Base-by-base conservation (phyloP, 345 rosid genomes). In the Fremontodendron californicum region DNA sequence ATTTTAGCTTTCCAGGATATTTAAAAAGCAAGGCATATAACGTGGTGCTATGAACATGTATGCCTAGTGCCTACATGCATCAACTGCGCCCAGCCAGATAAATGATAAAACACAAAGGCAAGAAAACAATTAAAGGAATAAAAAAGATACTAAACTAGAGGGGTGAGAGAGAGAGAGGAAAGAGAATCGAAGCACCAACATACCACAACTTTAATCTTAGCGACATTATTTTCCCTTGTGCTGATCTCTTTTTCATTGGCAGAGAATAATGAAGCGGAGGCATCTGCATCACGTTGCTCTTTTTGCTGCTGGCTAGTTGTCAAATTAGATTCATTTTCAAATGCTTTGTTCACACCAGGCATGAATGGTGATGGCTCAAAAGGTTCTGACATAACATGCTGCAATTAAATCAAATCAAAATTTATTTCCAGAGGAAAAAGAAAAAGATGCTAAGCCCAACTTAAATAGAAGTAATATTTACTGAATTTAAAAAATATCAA, bases 381-480 rank as follows among this genome's bases (percentile, higher is more conserved):
- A 68, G 98, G 96, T 81, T 90, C 99, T 40, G 96, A 86, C 16
- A 93, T 93, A 77, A 89, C 90, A 83, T 91, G 97, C 99, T 94
- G 97, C 76, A 77, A 80, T 75, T 21, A 69, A 46, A 85, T 71
- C 7, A 75, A 65, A 82, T 66, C 80, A 76, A 46, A 60, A 48
- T 23, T 48, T 55, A 23, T 11, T 65, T 60, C 72, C 23, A 63
- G 18, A 37, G 64, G 46, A 23, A 74, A 18, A 57, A 0, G 52
- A 58, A 3, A 58, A 39, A 35, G 19, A 25, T 15, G 1, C 9
- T 21, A 15, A 2, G 2, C 6, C 55, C 5, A 16, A 15, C 21
- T 62, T 31, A 13, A 31, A 31, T 33, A 16, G 21, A 62, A 62
- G 3, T 29, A 13, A 12, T 35, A 13, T 61, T 2, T 2, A 31